phyloP scores from a whole-genome alignment of 768 basidiomycete genomes.

The Tubosaeta sp. region DNA sequence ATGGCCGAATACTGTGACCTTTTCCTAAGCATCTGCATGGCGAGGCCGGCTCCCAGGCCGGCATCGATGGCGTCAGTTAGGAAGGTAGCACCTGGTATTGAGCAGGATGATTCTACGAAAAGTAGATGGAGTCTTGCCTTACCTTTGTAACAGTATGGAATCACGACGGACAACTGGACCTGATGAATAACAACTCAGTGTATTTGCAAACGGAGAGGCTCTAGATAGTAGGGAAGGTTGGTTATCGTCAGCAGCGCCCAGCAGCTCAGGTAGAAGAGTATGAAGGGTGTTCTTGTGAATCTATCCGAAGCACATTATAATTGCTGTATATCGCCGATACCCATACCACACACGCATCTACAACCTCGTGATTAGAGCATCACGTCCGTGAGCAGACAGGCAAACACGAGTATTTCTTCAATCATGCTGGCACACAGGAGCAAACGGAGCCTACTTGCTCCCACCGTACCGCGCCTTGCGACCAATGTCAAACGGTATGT shows the following conservation, averaged over 20 bases:
- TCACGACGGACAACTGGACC: too few relatives aligned
- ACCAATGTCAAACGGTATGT: constrained; percentile 92
- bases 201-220: too few relatives aligned
- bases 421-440: background rate
- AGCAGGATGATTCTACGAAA: too few relatives aligned
- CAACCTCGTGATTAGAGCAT: constrained; percentile 12
- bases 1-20: too few relatives aligned
- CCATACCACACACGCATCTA: constrained; percentile 21
- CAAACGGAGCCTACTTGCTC: constrained; percentile 35
- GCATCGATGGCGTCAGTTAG: too few relatives aligned
- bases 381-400: constrained; percentile 7
- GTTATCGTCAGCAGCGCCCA: background rate
- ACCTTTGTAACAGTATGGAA: too few relatives aligned
- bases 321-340: constrained; percentile 29
- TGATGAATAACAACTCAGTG: too few relatives aligned
- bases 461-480: constrained; percentile 86
- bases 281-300: background rate
- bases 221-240: too few relatives aligned
- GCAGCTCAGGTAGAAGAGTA: background rate
- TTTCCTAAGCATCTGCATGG: too few relatives aligned
- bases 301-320: constrained; percentile 20
- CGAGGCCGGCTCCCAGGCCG: too few relatives aligned
- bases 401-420: constrained; percentile 5
- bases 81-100: too few relatives aligned
- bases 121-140: too few relatives aligned